A percentile compares a stretch with the other conserved stretches of the same genome.
These are phyloP conservation scores for Coelomomyces lativittatus DNA, from an alignment of 371 early-diverging fungal genomes.

Conservation along the genomic window DNA sequence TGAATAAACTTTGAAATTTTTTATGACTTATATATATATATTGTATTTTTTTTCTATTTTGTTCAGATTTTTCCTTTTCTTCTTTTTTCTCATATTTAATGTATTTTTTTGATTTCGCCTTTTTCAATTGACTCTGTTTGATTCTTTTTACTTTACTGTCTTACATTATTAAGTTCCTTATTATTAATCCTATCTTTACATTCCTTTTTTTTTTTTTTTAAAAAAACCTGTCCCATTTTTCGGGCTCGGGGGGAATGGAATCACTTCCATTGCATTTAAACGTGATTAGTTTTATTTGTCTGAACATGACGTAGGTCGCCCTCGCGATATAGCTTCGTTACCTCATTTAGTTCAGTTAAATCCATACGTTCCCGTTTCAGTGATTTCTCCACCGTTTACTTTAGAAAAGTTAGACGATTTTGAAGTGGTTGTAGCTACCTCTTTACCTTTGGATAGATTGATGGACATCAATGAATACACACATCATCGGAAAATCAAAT, in stretches of 20 bases:
- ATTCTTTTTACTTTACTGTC: neutral
- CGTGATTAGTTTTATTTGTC: conserved; percentile 74
- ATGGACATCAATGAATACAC: conserved; percentile 76
- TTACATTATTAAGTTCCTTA: neutral
- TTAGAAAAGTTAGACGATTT: conserved; percentile 45
- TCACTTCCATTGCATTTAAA: neutral
- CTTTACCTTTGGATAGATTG: conserved; percentile 53
- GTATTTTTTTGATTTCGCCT: neutral
- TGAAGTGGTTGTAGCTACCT: conserved; percentile 76
- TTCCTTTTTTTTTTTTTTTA: too few relatives aligned
- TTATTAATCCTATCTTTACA: too few relatives aligned
- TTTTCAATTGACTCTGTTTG: too few relatives aligned
- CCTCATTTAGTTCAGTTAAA: conserved; percentile 88
- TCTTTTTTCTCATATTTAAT: neutral
- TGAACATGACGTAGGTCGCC: conserved; percentile 75
- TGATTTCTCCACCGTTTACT: conserved; percentile 57
- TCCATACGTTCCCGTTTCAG: conserved; percentile 83
- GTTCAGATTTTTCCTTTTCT: neutral
- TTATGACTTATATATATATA: too few relatives aligned
- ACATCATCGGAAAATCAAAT: conserved; percentile 66
- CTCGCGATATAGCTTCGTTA: conserved; percentile 59
- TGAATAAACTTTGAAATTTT: too few relatives aligned
- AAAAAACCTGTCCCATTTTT: neutral
- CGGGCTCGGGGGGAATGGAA: too few relatives aligned
- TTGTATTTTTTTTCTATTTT: too few relatives aligned